Conservation (phyloP, 305 asterid species). For the Fraxinus albicans region DNA sequence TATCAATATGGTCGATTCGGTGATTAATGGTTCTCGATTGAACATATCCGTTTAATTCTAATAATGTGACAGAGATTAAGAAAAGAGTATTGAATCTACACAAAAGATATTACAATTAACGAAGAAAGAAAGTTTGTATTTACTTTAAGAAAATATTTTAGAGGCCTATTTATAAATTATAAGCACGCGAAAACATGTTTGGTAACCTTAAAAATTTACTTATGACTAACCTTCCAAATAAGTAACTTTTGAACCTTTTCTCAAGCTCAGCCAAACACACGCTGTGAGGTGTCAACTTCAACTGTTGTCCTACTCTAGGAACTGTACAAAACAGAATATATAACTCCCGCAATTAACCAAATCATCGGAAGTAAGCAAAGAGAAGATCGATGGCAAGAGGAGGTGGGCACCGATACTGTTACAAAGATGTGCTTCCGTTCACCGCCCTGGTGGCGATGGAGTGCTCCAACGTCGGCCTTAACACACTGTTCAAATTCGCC, state of each 20-base stretch:
- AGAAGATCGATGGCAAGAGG: conserved; percentile 31
- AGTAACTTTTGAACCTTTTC: not conserved
- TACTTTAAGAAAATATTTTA: not conserved
- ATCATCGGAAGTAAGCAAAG: not conserved
- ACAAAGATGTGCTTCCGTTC: conserved; percentile 62
- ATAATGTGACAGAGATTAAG: not conserved
- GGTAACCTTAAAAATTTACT: not conserved
- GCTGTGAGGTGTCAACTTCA: not conserved
- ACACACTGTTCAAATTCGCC: conserved; percentile 75
- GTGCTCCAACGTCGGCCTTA: conserved; percentile 71
- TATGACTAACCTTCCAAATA: not conserved
- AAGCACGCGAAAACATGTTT: not conserved
- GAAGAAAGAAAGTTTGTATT: too few relatives aligned
- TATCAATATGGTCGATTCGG: not conserved
- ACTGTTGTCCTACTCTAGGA: not conserved
- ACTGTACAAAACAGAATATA: not conserved
- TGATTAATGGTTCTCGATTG: not conserved
- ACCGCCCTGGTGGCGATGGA: conserved; percentile 67
- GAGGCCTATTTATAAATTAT: not conserved
- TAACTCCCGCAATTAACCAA: not conserved
- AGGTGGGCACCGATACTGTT: conserved; percentile 31
- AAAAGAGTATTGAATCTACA: not conserved
- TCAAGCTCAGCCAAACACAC: not conserved
- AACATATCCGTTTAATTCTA: not conserved
- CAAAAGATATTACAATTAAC: not conserved